These are phyloP conservation scores for Colletotrichum sp. DNA, from an alignment of 2,329 filamentous ascomycete genomes.

Conservation along the genomic window DNA sequence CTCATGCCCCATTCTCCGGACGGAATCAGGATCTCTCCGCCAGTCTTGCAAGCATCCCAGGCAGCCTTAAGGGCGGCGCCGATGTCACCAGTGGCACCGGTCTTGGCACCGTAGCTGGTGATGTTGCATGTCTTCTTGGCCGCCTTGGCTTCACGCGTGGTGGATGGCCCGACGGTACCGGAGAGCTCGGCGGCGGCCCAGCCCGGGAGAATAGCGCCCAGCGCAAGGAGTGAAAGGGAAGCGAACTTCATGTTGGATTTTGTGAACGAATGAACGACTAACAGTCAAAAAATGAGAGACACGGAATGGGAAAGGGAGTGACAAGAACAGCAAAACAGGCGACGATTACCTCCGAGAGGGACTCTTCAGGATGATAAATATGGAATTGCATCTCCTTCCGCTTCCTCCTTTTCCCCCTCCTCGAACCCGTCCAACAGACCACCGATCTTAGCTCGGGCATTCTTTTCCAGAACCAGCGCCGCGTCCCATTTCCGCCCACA, in stretches of 20 bases:
- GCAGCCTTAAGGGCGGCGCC: constrained; percentile 29
- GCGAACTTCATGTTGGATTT: constrained; percentile 1
- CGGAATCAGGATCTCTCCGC: constrained; percentile 54
- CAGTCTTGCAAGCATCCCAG: constrained; percentile 45
- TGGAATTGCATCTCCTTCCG: background rate
- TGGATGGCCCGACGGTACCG: constrained; percentile 30
- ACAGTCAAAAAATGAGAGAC: background rate
- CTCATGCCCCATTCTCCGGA: constrained; percentile 49
- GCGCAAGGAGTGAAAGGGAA: constrained; percentile 10
- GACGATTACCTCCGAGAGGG: background rate
- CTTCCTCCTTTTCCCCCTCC: background rate
- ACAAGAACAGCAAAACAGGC: background rate
- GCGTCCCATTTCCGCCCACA: background rate
- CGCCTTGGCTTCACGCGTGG: constrained; percentile 28
- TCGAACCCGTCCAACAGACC: background rate
- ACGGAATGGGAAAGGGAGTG: background rate
- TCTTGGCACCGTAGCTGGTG: constrained; percentile 52
- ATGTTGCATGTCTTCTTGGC: constrained; percentile 48
- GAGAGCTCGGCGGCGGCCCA: constrained; percentile 26
- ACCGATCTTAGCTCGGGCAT: background rate
- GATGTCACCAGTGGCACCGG: constrained; percentile 50
- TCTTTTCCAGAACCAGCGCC: background rate
- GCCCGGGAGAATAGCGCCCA: constrained; percentile 13
- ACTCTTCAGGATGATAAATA: background rate
- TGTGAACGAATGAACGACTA: constrained; percentile 5